Conservation (phyloP, 495 filamentous ascomycete genomes). For the Jackrogersella multiformis region DNA sequence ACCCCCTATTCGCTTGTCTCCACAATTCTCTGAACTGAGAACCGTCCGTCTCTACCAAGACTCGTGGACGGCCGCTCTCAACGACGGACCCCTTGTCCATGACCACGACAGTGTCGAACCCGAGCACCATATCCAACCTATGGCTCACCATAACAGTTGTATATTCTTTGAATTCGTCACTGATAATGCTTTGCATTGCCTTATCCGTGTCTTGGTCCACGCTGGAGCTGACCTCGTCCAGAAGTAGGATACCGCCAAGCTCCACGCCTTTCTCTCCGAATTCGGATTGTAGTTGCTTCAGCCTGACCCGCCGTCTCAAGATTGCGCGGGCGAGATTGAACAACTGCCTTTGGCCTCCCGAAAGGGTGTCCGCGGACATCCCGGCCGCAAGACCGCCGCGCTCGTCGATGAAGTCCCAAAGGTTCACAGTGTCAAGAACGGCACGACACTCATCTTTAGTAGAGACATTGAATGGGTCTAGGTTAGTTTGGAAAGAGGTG, state of each 20-base stretch:
- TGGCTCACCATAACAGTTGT: constrained; percentile 39
- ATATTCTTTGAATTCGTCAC: constrained; percentile 30
- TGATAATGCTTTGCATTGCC: constrained; percentile 22
- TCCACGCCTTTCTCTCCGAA: constrained; percentile 27
- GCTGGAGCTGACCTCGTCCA: constrained; percentile 39
- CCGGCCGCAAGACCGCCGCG: constrained; percentile 62
- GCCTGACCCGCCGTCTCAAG: constrained; percentile 50
- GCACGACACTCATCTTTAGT: constrained; percentile 53
- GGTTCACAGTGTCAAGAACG: constrained; percentile 59
- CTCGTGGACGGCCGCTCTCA: constrained; percentile 13
- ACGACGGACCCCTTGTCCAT: constrained; percentile 39
- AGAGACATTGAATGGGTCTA: constrained; percentile 50
- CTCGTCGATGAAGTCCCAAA: constrained; percentile 59
- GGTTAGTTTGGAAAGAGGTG: constrained; percentile 53
- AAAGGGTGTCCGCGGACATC: constrained; percentile 62
- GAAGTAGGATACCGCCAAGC: constrained; percentile 27
- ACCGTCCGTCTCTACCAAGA: constrained; percentile 4
- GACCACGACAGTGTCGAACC: constrained; percentile 40
- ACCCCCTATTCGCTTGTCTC: constrained; percentile 2
- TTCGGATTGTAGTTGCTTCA: constrained; percentile 14
- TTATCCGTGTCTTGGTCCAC: constrained; percentile 37
- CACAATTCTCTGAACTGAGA: constrained; percentile 15
- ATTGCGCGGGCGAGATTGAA: constrained; percentile 71
- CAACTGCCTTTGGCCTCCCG: constrained; percentile 71
- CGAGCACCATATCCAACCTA: constrained; percentile 32